phyloP scores from a whole-genome alignment of 1,284 basidiomycete genomes.

The Trichosporon sp. region DNA sequence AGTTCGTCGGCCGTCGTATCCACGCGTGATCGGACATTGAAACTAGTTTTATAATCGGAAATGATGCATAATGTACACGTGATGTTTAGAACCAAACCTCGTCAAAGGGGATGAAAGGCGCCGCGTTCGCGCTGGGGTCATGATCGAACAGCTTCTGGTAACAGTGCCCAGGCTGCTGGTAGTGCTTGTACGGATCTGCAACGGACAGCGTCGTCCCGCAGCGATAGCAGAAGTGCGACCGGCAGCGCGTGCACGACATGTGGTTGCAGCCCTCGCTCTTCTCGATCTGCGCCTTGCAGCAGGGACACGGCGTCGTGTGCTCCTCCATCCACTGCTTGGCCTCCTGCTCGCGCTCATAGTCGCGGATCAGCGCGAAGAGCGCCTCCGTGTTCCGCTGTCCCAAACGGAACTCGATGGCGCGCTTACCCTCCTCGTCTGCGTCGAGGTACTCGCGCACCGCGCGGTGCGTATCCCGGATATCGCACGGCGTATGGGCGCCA shows the following conservation, averaged over 20 bases:
- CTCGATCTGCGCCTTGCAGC: conserved; percentile 52
- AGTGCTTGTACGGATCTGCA: conserved; percentile 52
- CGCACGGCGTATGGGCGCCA: conserved; percentile 51
- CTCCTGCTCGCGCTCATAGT: conserved; percentile 22
- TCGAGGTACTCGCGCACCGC: conserved; percentile 50
- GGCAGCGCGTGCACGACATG: conserved; percentile 52
- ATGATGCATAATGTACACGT: background rate
- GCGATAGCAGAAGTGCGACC: conserved; percentile 54
- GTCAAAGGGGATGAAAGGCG: conserved; percentile 14
- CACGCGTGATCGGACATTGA: background rate
- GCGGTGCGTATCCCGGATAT: conserved; percentile 6
- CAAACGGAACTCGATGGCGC: conserved; percentile 17
- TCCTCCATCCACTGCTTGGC: conserved; percentile 46
- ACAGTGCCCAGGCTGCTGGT: conserved; percentile 44
- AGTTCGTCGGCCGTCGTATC: conserved; percentile 9
- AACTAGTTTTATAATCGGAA: background rate
- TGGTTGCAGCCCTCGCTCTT: conserved; percentile 57
- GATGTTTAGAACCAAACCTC: conserved; percentile 2
- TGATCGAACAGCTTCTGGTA: conserved; percentile 53
- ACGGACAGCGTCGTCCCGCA: conserved; percentile 47
- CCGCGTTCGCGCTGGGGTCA: conserved; percentile 25
- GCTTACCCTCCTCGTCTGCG: conserved; percentile 35
- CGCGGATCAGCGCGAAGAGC: conserved; percentile 23
- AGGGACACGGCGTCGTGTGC: conserved; percentile 49
- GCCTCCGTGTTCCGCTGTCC: conserved; percentile 19